Evolutionary conservation across 331 rosid species (phyloP).

Genomic region (Phaseolus coccineus): DNA sequence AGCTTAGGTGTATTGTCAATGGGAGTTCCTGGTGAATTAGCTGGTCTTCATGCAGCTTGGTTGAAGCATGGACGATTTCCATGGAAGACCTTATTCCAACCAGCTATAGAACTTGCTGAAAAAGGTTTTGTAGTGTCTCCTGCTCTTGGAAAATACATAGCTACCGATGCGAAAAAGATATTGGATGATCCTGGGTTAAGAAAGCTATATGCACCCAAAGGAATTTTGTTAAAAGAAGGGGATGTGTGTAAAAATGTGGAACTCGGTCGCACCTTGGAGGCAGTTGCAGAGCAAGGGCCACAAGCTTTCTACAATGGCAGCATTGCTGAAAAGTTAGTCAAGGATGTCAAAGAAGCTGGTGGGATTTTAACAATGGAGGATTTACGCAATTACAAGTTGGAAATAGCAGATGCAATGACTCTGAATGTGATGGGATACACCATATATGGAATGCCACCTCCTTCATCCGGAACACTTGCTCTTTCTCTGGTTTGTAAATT

Average conservation of each 20-base stretch:
- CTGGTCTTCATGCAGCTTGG: constrained; percentile 96
- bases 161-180: constrained; percentile 29
- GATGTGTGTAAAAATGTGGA: constrained; percentile 74
- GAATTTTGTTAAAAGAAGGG: constrained; percentile 65
- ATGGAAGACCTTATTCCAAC: constrained; percentile 78
- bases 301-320: constrained; percentile 81
- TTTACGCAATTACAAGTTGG: constrained; percentile 57
- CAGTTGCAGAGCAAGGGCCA: constrained; percentile 77
- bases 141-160: constrained; percentile 51
- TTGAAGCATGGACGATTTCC: constrained; percentile 74
- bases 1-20: constrained; percentile 66
- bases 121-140: constrained; percentile 73
- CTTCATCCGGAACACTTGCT: constrained; percentile 61
- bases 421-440: constrained; percentile 57
- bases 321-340: constrained; percentile 77
- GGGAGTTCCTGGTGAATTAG: constrained; percentile 96
- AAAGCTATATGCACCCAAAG: constrained; percentile 73
- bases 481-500: constrained; percentile 72
- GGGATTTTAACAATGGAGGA: constrained; percentile 94
- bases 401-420: constrained; percentile 48
- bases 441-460: constrained; percentile 61
- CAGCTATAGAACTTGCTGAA: constrained; percentile 82
- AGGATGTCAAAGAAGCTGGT: constrained; percentile 79
- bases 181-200: constrained; percentile 75
- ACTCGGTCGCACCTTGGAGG: constrained; percentile 70